Conservation (phyloP, 2,329 filamentous ascomycete species). For the Aureobasidium sp. region DNA sequence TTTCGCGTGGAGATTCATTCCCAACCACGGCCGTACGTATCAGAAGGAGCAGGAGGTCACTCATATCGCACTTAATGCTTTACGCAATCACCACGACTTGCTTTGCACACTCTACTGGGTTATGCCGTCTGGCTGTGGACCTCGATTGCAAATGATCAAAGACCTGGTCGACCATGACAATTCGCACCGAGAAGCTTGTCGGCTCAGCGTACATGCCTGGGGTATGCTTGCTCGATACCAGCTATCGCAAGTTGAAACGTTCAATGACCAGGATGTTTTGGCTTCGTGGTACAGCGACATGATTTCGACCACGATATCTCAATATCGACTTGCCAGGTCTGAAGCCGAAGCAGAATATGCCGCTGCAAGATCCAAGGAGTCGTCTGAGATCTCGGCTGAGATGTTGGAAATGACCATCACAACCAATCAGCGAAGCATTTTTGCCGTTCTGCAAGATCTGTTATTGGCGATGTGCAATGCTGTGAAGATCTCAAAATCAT, state of each 20-base stretch:
- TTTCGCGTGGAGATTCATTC: slow-evolving; percentile 51
- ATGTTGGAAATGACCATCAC: slow-evolving; percentile 47
- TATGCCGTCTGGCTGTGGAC: slow-evolving; percentile 47
- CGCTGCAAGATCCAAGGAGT: slow-evolving; percentile 29
- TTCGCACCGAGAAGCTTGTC: slow-evolving; percentile 55
- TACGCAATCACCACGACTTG: slow-evolving; percentile 57
- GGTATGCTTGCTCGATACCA: slow-evolving; percentile 51
- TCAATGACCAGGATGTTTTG: slow-evolving; percentile 41
- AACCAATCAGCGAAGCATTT: slow-evolving; percentile 52
- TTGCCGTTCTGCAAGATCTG: slow-evolving; percentile 47
- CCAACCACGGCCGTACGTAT: slow-evolving; percentile 55
- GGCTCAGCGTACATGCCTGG: slow-evolving; percentile 53
- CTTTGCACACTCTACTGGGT: slow-evolving; percentile 54
- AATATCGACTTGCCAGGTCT: slow-evolving; percentile 49
- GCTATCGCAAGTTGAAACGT: slow-evolving; percentile 45
- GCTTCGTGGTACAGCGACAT: slow-evolving; percentile 51
- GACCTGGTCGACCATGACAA: slow-evolving; percentile 50
- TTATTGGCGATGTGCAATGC: slow-evolving; percentile 46
- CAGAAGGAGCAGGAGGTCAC: slow-evolving; percentile 50
- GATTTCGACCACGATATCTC: slow-evolving; percentile 44
- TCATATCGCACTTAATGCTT: slow-evolving; percentile 48
- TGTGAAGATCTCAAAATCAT: slow-evolving; percentile 33
- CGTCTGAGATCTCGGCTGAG: slow-evolving; percentile 37
- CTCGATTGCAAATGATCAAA: slow-evolving; percentile 45
- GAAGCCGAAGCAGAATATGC: slow-evolving; percentile 51